A percentile compares a stretch with the other conserved stretches of the same genome.
phyloP scores from a whole-genome alignment of 495 filamentous ascomycete genomes.

The Lophiotrema nucula region DNA sequence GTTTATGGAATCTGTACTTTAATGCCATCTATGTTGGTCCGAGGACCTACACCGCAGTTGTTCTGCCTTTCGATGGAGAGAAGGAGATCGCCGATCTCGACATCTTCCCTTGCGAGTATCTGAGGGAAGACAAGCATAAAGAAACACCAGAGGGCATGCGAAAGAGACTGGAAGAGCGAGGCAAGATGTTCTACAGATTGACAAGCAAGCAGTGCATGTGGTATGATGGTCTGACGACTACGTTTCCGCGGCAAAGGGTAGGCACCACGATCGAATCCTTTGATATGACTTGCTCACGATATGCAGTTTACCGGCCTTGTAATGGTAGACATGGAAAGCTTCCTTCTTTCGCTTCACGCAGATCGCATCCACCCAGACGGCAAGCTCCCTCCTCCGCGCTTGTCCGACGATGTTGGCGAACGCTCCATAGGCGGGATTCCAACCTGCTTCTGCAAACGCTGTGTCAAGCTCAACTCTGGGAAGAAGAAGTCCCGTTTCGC shows the following conservation, averaged over 20 bases:
- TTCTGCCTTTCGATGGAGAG: slow-evolving; percentile 15
- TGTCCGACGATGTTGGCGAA: slow-evolving; percentile 15
- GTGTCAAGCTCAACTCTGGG: slow-evolving; percentile 15
- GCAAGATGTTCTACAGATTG: slow-evolving; percentile 18
- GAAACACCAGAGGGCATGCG: slow-evolving; percentile 13
- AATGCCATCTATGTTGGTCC: slow-evolving; percentile 21
- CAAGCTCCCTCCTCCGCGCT: slow-evolving; percentile 16
- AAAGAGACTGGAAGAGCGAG: slow-evolving; percentile 20
- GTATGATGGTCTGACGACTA: slow-evolving; percentile 24
- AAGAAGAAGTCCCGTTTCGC: slow-evolving; percentile 21
- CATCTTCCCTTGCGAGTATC: slow-evolving; percentile 27
- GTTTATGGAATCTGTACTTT: slow-evolving; percentile 23
- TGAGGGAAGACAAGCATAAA: slow-evolving; percentile 9
- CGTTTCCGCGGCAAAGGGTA: slow-evolving; percentile 25
- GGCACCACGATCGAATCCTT: background rate
- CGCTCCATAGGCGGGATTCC: slow-evolving; percentile 24
- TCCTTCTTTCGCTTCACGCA: slow-evolving; percentile 9
- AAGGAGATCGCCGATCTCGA: slow-evolving; percentile 20
- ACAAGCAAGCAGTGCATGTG: slow-evolving; percentile 28
- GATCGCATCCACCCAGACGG: slow-evolving; percentile 12
- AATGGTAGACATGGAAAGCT: slow-evolving; percentile 25
- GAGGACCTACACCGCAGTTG: slow-evolving; percentile 2
- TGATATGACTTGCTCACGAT: background rate
- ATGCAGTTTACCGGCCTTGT: slow-evolving; percentile 21
- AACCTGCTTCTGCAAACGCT: slow-evolving; percentile 24